These are phyloP conservation scores for Hypoxylon fuscum DNA, from an alignment of 495 filamentous ascomycete genomes.

Conservation along the genomic window DNA sequence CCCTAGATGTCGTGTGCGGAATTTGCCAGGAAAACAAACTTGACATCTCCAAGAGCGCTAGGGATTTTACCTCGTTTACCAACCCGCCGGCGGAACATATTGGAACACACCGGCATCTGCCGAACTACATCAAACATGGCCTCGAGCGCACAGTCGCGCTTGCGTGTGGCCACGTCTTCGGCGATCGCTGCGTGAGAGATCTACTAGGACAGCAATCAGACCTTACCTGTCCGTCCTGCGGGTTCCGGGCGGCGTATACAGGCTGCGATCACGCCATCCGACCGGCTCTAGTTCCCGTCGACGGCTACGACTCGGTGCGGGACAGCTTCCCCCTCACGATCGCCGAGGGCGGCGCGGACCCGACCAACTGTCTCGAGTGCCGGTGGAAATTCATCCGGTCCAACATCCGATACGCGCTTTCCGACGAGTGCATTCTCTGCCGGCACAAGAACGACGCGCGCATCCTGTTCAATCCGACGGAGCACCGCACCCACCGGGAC, in stretches of 20 bases:
- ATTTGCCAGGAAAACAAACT: constrained; percentile 34
- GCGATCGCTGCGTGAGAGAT: constrained; percentile 38
- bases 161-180: constrained; percentile 42
- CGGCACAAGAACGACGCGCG: constrained; percentile 11
- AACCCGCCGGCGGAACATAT: background rate
- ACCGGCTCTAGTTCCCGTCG: constrained; percentile 29
- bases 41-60: constrained; percentile 29
- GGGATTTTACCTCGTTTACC: constrained; percentile 10
- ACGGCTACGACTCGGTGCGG: constrained; percentile 24
- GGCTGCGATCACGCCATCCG: constrained; percentile 34
- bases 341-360: constrained; percentile 29
- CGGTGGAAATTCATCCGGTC: constrained; percentile 32
- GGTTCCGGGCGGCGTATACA: constrained; percentile 34
- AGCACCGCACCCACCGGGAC: constrained; percentile 31
- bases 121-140: constrained; percentile 21
- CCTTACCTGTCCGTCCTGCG: constrained; percentile 37
- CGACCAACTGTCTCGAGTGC: constrained; percentile 37
- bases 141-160: constrained; percentile 37
- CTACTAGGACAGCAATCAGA: constrained; percentile 7
- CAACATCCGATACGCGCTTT: constrained; percentile 31
- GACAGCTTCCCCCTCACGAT: constrained; percentile 42
- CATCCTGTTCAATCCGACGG: constrained; percentile 15
- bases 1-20: constrained; percentile 25
- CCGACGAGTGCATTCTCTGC: constrained; percentile 37
- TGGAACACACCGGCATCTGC: constrained; percentile 10